These are phyloP conservation scores for Penicillium sp. DNA, from an alignment of 2,329 filamentous ascomycete species.

Conservation along the genomic window DNA sequence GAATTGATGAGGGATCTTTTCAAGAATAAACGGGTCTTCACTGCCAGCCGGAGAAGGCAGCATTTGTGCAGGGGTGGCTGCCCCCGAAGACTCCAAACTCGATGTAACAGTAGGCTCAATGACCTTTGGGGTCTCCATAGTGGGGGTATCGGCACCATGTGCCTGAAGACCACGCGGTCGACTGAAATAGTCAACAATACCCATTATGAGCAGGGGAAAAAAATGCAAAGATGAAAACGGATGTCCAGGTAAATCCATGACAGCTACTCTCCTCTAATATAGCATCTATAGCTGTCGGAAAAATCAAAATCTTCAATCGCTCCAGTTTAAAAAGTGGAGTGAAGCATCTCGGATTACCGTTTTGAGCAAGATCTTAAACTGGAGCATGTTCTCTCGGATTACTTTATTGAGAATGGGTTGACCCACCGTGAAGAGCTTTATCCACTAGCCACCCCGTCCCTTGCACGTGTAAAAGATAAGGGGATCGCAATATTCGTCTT, in stretches of 20 bases:
- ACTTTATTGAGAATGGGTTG: slow-evolving; percentile 2
- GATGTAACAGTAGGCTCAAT: slow-evolving; percentile 20
- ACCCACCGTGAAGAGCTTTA: slow-evolving; percentile 2
- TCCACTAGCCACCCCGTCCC: neutral
- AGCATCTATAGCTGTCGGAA: neutral
- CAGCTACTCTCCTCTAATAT: slow-evolving; percentile 5
- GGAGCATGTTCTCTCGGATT: slow-evolving; percentile 9
- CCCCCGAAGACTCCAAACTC: slow-evolving; percentile 11
- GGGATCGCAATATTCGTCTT: neutral
- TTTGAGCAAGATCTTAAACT: slow-evolving; percentile 7
- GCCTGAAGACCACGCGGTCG: slow-evolving; percentile 12
- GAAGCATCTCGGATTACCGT: slow-evolving; percentile 8
- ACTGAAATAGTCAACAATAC: slow-evolving; percentile 15
- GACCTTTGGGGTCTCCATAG: slow-evolving; percentile 10
- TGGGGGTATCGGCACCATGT: slow-evolving; percentile 1
- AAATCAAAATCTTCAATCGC: slow-evolving; percentile 15
- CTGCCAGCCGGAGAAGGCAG: slow-evolving; percentile 20
- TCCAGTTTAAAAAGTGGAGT: slow-evolving; percentile 16
- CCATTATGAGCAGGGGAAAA: slow-evolving; percentile 12
- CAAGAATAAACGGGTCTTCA: slow-evolving; percentile 21
- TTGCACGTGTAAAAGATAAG: slow-evolving; percentile 1
- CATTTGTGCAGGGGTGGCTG: slow-evolving; percentile 15
- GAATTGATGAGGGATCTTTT: slow-evolving; percentile 29
- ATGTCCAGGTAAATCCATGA: neutral
- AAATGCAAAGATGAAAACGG: slow-evolving; percentile 2